Evolutionary conservation across 176 grass and related monocot species (phyloP).

Genomic region (Lolium multiflorum): DNA sequence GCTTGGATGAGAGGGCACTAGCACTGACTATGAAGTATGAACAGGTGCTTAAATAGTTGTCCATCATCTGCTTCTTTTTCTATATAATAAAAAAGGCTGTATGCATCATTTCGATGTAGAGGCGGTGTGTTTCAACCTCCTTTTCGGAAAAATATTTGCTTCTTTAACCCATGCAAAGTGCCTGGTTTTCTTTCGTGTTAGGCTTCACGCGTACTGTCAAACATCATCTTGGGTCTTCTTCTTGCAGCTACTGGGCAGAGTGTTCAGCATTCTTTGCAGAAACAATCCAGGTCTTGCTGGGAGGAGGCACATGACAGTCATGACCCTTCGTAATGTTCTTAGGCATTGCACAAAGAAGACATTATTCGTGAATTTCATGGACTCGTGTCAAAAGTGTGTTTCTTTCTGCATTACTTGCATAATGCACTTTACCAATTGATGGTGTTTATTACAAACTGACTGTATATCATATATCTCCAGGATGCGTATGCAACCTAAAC

Average conservation of each 20-base stretch:
- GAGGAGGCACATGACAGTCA: conserved; percentile 44
- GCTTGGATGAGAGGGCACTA: conserved; percentile 61
- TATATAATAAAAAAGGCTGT: no score
- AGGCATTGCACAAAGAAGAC: conserved; percentile 92
- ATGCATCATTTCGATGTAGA: no score
- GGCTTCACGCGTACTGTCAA: no score
- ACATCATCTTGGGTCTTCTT: not conserved
- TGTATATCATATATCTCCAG: conserved; percentile 48
- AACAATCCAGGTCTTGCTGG: conserved; percentile 80
- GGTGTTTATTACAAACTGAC: not conserved
- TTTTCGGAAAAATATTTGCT: no score
- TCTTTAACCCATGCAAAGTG: not conserved
- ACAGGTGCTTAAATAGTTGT: conserved; percentile 51
- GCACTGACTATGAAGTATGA: conserved; percentile 53
- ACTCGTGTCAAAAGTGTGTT: conserved; percentile 72
- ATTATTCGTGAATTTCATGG: conserved; percentile 96
- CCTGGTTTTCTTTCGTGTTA: not conserved
- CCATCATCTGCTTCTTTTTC: not conserved
- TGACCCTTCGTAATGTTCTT: conserved; percentile 82
- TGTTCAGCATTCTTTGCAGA: conserved; percentile 77
- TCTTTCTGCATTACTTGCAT: not conserved
- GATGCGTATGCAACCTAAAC: conserved; percentile 91
- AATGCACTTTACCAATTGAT: not conserved
- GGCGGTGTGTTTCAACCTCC: no score
- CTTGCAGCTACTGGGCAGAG: conserved; percentile 74